Evolutionary conservation across 2,329 filamentous ascomycete genomes (phyloP).

Genomic region (Xylariomycetidae sp.): DNA sequence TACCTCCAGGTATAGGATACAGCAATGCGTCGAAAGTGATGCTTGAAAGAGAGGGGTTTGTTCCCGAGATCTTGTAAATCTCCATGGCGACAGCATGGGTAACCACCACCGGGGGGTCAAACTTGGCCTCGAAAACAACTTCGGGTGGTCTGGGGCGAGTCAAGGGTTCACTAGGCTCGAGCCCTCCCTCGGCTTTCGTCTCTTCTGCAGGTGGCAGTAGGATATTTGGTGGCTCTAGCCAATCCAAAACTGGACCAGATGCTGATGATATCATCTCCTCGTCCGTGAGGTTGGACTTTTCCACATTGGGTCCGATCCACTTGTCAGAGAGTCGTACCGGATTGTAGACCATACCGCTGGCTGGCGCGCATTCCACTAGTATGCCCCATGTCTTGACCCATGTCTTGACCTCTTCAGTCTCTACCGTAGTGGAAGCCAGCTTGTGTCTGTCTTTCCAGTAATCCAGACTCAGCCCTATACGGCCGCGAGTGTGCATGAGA

Average conservation of each 20-base stretch:
- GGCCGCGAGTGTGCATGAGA: slow-evolving; percentile 62
- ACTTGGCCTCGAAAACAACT: slow-evolving; percentile 68
- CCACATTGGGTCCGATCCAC: slow-evolving; percentile 68
- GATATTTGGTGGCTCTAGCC: slow-evolving; percentile 67
- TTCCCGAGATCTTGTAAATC: slow-evolving; percentile 54
- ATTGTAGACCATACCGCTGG: slow-evolving; percentile 36
- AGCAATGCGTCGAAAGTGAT: slow-evolving; percentile 55
- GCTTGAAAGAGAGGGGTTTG: slow-evolving; percentile 33
- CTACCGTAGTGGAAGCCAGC: slow-evolving; percentile 32
- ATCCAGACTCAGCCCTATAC: slow-evolving; percentile 66
- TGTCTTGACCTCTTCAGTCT: slow-evolving; percentile 40
- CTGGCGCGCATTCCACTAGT: slow-evolving; percentile 58
- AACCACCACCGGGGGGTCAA: slow-evolving; percentile 70
- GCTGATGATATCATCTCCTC: slow-evolving; percentile 33
- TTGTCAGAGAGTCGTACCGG: slow-evolving; percentile 67
- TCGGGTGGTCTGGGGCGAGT: slow-evolving; percentile 55
- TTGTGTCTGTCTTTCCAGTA: slow-evolving; percentile 69
- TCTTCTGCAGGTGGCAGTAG: slow-evolving; percentile 46
- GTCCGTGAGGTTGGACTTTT: slow-evolving; percentile 48
- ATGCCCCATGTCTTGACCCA: slow-evolving; percentile 67
- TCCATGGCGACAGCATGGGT: slow-evolving; percentile 60
- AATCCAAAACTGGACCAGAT: slow-evolving; percentile 52
- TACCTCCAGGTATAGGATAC: slow-evolving; percentile 49
- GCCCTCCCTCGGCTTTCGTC: slow-evolving; percentile 45
- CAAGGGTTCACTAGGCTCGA: slow-evolving; percentile 41